phyloP scores from a whole-genome alignment of 2,329 filamentous ascomycete genomes.

The Metarhizium rileyi region DNA sequence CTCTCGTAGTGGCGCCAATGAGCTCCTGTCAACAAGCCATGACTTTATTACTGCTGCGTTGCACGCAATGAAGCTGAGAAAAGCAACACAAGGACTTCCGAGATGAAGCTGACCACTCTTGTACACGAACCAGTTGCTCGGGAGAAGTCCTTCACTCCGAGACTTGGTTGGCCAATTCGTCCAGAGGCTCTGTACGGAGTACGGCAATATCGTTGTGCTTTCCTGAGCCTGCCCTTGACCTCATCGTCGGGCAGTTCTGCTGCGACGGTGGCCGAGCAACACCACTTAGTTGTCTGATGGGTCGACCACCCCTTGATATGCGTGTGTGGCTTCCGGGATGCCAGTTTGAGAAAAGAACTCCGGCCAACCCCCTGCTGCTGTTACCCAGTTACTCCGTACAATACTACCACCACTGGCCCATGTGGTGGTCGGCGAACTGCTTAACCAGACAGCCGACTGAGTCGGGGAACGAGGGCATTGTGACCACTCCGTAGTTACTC shows the following conservation, averaged over 20 bases:
- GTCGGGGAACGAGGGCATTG: not conserved
- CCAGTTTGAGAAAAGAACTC: constrained; percentile 10
- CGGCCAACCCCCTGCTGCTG: not conserved
- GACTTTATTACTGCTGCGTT: no score
- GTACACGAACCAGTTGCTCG: no score
- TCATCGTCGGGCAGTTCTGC: not conserved
- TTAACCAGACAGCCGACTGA: not conserved
- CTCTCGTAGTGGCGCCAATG: not conserved
- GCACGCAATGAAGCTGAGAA: no score
- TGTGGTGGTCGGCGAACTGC: not conserved
- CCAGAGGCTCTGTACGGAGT: no score
- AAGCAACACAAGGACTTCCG: no score
- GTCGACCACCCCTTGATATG: not conserved
- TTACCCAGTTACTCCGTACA: not conserved
- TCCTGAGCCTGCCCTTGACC: no score
- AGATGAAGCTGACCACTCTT: no score
- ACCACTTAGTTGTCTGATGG: constrained; percentile 1
- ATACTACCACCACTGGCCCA: not conserved
- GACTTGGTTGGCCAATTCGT: no score
- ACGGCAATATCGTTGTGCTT: no score
- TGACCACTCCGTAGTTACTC: not conserved
- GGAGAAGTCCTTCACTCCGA: no score
- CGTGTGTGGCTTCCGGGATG: constrained; percentile 9
- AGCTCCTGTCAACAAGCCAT: no score
- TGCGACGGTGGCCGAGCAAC: not conserved